phyloP scores from a whole-genome alignment of 345 rosid genomes.

The Conringia planisiliqua region DNA sequence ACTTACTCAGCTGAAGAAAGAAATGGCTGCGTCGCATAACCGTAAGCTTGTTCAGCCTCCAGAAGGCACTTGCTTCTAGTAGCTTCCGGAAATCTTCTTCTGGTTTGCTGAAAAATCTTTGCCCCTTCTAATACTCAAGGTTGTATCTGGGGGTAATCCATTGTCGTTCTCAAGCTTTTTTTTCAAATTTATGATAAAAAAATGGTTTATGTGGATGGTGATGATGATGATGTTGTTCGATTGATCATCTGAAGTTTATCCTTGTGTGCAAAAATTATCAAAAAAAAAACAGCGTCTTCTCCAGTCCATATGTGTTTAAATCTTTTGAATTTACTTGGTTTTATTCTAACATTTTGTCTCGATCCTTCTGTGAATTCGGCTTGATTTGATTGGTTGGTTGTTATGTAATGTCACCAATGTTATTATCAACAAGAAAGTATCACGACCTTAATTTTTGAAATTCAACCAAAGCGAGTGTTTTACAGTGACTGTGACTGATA shows the following conservation, averaged over 20 bases:
- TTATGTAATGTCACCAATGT: not conserved
- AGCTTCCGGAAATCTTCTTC: slow-evolving; percentile 11
- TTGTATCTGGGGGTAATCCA: slow-evolving; percentile 24
- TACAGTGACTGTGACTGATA: too few species aligned
- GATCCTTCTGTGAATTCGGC: not conserved
- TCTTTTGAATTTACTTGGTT: not conserved
- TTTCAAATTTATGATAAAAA: slow-evolving; percentile 19
- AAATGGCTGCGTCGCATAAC: slow-evolving; percentile 70
- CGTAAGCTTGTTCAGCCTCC: slow-evolving; percentile 85
- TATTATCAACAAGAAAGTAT: not conserved
- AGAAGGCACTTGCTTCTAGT: slow-evolving; percentile 80
- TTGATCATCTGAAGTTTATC: slow-evolving; percentile 36
- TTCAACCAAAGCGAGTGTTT: too few species aligned
- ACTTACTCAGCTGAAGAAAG: slow-evolving; percentile 70
- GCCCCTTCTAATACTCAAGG: slow-evolving; percentile 17
- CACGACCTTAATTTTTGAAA: too few species aligned
- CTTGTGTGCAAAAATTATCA: slow-evolving; percentile 33
- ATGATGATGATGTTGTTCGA: slow-evolving; percentile 32
- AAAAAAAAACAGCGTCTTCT: slow-evolving; percentile 24
- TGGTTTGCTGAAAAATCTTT: slow-evolving; percentile 4
- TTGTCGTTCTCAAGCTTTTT: slow-evolving; percentile 20
- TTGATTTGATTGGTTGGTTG: not conserved
- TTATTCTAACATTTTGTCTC: not conserved
- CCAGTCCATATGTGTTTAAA: slow-evolving; percentile 8
- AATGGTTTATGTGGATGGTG: slow-evolving; percentile 28